Base-by-base conservation (phyloP, 202 grass and related monocot genomes). In the Dendrocalamus latiflorus region DNA sequence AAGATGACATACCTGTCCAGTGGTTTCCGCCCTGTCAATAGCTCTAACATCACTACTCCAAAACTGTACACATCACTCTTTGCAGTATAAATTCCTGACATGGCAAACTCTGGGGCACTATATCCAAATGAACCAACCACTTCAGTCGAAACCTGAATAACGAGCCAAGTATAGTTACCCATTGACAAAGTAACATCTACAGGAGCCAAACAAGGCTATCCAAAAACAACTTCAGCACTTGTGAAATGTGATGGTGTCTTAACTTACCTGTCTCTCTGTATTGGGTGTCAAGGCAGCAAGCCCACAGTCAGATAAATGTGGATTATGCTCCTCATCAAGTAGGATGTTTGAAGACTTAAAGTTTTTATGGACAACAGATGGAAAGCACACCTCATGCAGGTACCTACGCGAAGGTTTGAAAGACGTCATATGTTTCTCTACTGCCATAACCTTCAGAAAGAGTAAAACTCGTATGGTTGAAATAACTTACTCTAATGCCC, bases 1-100 rank as follows among this genome's bases (percentile, higher is more conserved):
- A 51, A 70, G 34, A 87, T 8, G 34, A 67, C 8, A 24, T 64
- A 99, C 96, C 96, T 99, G 83, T 99, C 96, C 18, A 99, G 89
- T 17, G 96, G 96, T 57, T 92, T 99, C 76, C 91, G 86, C 66
- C 96, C 96, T 10, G 96, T 96, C 83, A 99, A 81, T 88, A 99
- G 87, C 84, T 99, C 96, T 83, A 99, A 84, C 96, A 99, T 99
- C 43, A 94, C 96, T 60, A 99, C 96, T 65, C 96, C 96, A 76
- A 99, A 99, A 87, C 93, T 99, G 88, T 99, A 99, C 59, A 99
- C 96, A 49, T 99, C 96, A 43, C 96, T 99, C 89, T 94, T 99
- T 65, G 88, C 89, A 51, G 91, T 99, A 79, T 94, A 99, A 85
- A 92, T 88, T 83, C 96, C 96, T 60, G 96, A 96, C 96, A 99